Evolutionary conservation across 2,329 filamentous ascomycete genomes (phyloP), one percentile per base, ranked within the genome.

Genomic region (Myriosclerotinia duriaeana): DNA sequence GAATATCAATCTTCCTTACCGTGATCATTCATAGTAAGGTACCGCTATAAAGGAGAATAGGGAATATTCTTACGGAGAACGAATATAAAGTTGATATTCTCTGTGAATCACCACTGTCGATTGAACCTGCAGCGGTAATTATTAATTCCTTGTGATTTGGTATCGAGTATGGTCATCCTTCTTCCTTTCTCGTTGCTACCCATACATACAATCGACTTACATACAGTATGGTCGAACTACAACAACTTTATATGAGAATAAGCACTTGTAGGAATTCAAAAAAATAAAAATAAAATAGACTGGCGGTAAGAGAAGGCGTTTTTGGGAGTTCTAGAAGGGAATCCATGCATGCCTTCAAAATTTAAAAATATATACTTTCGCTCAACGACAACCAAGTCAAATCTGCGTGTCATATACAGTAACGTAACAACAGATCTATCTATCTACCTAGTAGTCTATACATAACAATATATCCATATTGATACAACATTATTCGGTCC

Each of bases 41-140:
- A 12, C 40, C 40, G 17, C 40, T 26, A 59, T 15, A 11, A 59
- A 46, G 55, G 55, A 44, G 38, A 58, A 58, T 46, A 58, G 40
- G 55, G 26, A 46, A 58, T 58, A 46, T 58, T n/a, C 53, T 36
- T 17, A 56, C 53, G n/a, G n/a, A 42, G 36, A 8, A 22, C 22
- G 20, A 55, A 26, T 44, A 58, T 4, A 44, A 22, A 44, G 17
- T 2, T 34, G 22, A 44, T 34, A 34, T 46, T 46, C 55, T n/a
- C 17, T 11, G 46, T 59, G n/a, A n/a, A n/a, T 5, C 12, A 48
- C 30, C 2, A 59, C 26, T 46, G 55, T 26, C 46, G 55, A 59
- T n/a, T 17, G n/a, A 20, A 22, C 20, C 44, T 60, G 56, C 56
- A 60, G 30, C 42, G 55, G 42, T 46, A 59, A 60, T 60, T 48